Evolutionary conservation across 192 early-diverging fungal genomes (phyloP), one percentile per base, ranked within the genome.

Genomic region (Mortierella hygrophila): DNA sequence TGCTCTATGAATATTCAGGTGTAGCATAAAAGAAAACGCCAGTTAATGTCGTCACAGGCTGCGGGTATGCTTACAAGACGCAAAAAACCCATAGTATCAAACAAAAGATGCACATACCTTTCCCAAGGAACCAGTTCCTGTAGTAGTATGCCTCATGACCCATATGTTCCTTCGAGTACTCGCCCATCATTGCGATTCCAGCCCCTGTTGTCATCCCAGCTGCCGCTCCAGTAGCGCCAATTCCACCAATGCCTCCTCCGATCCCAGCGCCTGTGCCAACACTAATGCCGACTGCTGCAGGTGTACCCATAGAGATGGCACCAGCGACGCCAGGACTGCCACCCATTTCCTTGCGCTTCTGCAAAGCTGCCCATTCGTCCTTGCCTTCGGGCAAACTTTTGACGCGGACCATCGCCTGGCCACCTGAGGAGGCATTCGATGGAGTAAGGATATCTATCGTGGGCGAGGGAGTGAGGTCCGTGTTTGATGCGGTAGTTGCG

Each of bases 101-200:
- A 4, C 38, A 41, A 32, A 18, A 7, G 40, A 40, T 10, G 72
- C 23, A n/a, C 35, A 20, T 80, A 94, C 93, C 89, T 90, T 93
- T 94, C 29, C 93, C 94, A 78, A 94, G 89, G 80, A 94, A 94
- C 89, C 93, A 93, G 73, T 94, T 93, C 37, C 94, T 83, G 80
- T 94, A 94, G 90, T 93, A 94, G 65, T 75, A 85, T 0, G 88
- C 79, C 15, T 85, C 88, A 18, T 79, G 76, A 20, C 83, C 88
- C 75, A 85, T 78, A 47, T 89, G 88, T 18, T 89, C 88, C 63
- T 79, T 80, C 18, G 79, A 81, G 47, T 79, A 85, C 11, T 89
- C 77, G 15, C 72, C 65, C 37, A 76, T 40, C 63, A 77, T 82
- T 3, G 74, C 72, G 10, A 80, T 60, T 47, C 69, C 72, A 35